Evolutionary conservation across 1,139 yeast genomes (phyloP), one percentile per base, ranked within the genome.

Genomic region (Blastobotrys arbuscula): DNA sequence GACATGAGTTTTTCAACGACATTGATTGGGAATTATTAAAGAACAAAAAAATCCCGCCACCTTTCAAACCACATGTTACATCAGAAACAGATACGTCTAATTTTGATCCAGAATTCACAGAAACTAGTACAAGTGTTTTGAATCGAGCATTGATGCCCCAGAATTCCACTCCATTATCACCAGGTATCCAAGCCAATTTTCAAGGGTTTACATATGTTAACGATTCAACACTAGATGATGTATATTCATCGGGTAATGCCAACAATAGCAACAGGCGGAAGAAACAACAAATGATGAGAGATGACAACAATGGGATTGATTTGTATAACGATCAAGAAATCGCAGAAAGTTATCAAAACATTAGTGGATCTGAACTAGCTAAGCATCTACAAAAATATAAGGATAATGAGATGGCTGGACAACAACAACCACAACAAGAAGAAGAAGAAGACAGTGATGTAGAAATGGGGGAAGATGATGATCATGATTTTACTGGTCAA

Each of bases 71-170:
- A 2, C 96, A 88, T 64, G 78, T 92, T 56, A 72, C 85, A 7
- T 83, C 89, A 35, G 98, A 92, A 63, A 81, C 94, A 2, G 98
- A 92, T 66, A 90, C 96, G 8, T 85, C 96, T 13, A 92, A 92
- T 68, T 92, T 92, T 68, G 98, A 92, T 65, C 97, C 97, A 7
- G 97, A 90, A 67, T 92, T 92, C 67, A 92, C 98, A 15, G 84
- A 83, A 59, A 90, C 95, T 44, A 84, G 95, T 33, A 88, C 96
- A 1, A 83, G 94, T 18, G 82, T 80, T 36, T 77, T 87, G 65
- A 82, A 79, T 62, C 81, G 81, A 59, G 86, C 82, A 58, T 64
- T 77, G 47, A 68, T 77, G 68, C 59, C 57, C 34, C 54, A 52
- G 47, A 85, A 95, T 3, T 50, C 53, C 26, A 86, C 96, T 2